Evolutionary conservation across 441 rosid species (phyloP).

Genomic region (Oxalis stricta): DNA sequence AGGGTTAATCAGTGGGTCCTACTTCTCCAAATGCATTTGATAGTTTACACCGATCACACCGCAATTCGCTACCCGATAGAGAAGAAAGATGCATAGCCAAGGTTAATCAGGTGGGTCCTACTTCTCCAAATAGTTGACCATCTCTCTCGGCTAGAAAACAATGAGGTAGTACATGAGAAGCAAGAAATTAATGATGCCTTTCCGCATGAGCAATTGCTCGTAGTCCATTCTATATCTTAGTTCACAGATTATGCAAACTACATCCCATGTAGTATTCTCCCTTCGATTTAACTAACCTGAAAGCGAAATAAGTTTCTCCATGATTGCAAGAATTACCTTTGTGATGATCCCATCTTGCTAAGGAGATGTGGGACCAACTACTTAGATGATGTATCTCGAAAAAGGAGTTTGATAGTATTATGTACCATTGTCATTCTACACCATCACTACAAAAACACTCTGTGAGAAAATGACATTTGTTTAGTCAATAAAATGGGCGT

Average conservation of each 20-base stretch:
- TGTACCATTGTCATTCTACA: not conserved
- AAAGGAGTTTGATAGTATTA: not conserved
- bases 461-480: too few species aligned
- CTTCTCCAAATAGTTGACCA: slow-evolving; percentile 2
- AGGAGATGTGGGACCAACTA: not conserved
- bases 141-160: not conserved
- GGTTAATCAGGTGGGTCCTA: not conserved
- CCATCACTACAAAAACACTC: too few species aligned
- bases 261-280: not conserved
- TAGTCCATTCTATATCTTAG: not conserved
- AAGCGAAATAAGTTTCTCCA: not conserved
- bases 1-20: too few species aligned
- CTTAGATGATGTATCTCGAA: not conserved
- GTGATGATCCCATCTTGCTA: not conserved
- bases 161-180: too few species aligned
- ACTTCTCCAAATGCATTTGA: too few species aligned
- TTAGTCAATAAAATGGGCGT: too few species aligned
- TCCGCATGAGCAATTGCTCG: not conserved
- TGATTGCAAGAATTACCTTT: not conserved
- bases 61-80: not conserved
- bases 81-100: not conserved
- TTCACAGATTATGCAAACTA: not conserved
- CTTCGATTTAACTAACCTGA: not conserved
- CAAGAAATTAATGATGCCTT: not conserved
- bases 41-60: not conserved